Evolutionary conservation across 768 basidiomycete genomes (phyloP).

Genomic region (Boletus tylopilopsis): DNA sequence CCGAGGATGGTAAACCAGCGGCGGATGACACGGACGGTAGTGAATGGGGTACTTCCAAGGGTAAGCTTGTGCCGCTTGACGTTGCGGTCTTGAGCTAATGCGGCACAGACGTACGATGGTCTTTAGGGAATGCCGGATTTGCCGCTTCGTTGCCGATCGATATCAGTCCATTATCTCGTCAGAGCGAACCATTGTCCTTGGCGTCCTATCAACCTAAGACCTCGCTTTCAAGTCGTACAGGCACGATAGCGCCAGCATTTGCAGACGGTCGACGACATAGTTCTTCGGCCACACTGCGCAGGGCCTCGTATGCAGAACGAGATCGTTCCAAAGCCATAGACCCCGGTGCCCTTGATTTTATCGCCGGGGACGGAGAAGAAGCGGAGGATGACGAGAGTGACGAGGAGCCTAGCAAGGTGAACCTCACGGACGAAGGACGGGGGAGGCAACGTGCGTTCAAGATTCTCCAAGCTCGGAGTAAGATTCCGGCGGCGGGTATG

Average conservation of each 20-base stretch:
- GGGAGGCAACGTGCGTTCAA: slow-evolving; percentile 58
- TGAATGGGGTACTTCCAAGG: slow-evolving; percentile 25
- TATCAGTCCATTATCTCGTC: slow-evolving; percentile 40
- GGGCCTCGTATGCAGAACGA: slow-evolving; percentile 63
- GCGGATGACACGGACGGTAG: slow-evolving; percentile 17
- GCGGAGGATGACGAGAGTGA: slow-evolving; percentile 37
- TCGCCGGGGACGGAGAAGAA: slow-evolving; percentile 47
- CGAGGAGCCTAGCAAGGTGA: slow-evolving; percentile 20
- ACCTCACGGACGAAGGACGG: slow-evolving; percentile 33
- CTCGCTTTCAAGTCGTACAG: slow-evolving; percentile 38
- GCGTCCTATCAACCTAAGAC: slow-evolving; percentile 58
- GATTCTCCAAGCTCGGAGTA: slow-evolving; percentile 67
- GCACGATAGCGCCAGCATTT: slow-evolving; percentile 28
- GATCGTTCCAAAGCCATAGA: slow-evolving; percentile 62
- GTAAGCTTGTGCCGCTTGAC: slow-evolving; percentile 15
- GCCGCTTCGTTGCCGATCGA: slow-evolving; percentile 62
- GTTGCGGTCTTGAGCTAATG: slow-evolving; percentile 6
- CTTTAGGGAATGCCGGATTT: slow-evolving; percentile 33
- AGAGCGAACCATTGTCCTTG: slow-evolving; percentile 41
- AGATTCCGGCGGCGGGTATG: slow-evolving; percentile 70
- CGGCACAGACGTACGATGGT: slow-evolving; percentile 23
- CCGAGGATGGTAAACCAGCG: slow-evolving; percentile 27
- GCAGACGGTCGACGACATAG: slow-evolving; percentile 16
- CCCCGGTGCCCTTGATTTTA: slow-evolving; percentile 66
- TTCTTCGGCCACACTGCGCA: slow-evolving; percentile 52